Evolutionary conservation across 2,329 filamentous ascomycete species (phyloP), one percentile per base, ranked within the genome.

Genomic region (Xylogone sp.): DNA sequence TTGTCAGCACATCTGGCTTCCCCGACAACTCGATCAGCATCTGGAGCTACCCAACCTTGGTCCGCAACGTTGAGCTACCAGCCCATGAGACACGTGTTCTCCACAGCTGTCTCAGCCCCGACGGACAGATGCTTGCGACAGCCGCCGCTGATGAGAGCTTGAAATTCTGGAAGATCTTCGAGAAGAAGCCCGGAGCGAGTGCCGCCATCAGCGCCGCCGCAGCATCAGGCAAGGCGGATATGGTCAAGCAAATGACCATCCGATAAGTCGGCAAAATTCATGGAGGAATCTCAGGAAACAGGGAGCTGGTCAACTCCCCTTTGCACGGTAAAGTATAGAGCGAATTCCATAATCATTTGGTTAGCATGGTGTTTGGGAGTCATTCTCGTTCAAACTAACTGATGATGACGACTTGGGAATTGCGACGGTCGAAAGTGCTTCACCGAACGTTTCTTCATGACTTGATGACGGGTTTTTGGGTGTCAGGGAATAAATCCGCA

Each of bases 81-180:
- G 94, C 94, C 19, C 94, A 99, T 68, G 94, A 99, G 79, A 96
- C 90, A 66, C 83, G 94, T 63, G 93, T 99, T 42, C 83, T 99
- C 46, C 94, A 97, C 83, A 96, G 90, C 78, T 94, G 90, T 69
- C 83, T 99, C 62, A 97, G 91, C 75, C 94, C 94, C 2, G 94
- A 99, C 66, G 94, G 94, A 48, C 94, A 99, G 77, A 96, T 97
- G 84, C 83, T 99, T 51, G 94, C 94, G 47, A 99, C 94, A 48
- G 93, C 94, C 54, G 89, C 93, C 62, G 92, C 93, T 34, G 94
- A 99, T 65, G 94, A 99, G 79, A 93, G 87, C 67, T 80, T 99
- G 71, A 99, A 99, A 77, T 99, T 99, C 81, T 99, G 94, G 94
- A 99, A 99, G 84, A 81, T 99, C 63, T 99, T 99, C 67, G 94